Evolutionary conservation across 345 rosid species (phyloP), one percentile per base, ranked within the genome.

Genomic region (Populus deltoides): DNA sequence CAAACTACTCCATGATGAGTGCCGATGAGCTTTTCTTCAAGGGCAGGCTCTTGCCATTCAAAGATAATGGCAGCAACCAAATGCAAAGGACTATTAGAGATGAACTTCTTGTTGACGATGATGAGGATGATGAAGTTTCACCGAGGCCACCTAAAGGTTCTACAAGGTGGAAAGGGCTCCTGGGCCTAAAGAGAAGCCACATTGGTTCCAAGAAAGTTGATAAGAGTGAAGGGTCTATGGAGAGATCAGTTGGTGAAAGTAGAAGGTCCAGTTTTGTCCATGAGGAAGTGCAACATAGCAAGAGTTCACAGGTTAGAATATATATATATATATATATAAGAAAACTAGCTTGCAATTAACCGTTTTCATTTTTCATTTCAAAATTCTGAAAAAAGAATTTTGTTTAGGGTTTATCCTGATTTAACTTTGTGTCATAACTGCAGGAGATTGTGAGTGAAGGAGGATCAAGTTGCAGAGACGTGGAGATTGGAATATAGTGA

Each of bases 21-120:
- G 98, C 99, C 20, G 99, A 95, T 73, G 99, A 95, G 87, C 97
- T 95, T 61, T 93, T 95, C 85, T 91, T 70, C 76, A 95, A 95
- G 78, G 99, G 99, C 59, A 91, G 89, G 89, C 86, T 95, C 31
- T 77, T 95, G 82, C 99, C 99, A 6, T 93, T 85, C 76, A 94
- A 90, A 81, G 90, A 91, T 25, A 81, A 76, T 33, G 59, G 74
- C 22, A 70, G 75, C 72, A 90, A 77, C 77, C 89, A 86, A 81
- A 86, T 83, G 81, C 97, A 90, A 75, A 87, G 92, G 83, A 95
- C 98, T 47, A 75, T 95, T 69, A 93, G 97, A 79, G 98, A 95
- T 68, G 97, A 95, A 91, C 96, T 93, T 80, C 94, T 88, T 20
- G 87, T 75, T 16, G 88, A 66, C 71, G 85, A 78, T 41, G 91